A percentile compares a stretch with the other conserved stretches of the same genome.
phyloP scores from a whole-genome alignment of 2,329 filamentous ascomycete species.

The Monilinia fructicola region DNA sequence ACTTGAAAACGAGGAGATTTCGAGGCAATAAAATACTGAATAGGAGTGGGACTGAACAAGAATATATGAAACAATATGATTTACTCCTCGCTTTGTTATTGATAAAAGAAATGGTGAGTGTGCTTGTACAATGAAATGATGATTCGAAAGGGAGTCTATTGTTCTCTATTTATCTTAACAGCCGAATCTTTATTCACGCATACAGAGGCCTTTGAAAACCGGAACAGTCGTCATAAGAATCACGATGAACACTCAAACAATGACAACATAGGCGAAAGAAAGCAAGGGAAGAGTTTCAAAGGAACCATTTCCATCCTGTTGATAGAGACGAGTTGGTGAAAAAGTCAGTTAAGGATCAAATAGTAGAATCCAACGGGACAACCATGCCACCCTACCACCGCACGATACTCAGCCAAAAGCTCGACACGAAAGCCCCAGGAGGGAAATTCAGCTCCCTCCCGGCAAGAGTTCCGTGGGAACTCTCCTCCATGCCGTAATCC shows the following conservation, averaged over 20 bases:
- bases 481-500: background rate
- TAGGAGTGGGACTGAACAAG: background rate
- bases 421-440: background rate
- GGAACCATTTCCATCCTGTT: too few relatives aligned
- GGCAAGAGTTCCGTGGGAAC: background rate
- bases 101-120: slow-evolving; percentile 2
- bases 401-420: background rate
- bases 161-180: background rate
- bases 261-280: background rate
- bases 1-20: background rate
- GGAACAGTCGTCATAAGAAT: background rate
- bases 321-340: background rate
- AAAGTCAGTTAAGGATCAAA: background rate
- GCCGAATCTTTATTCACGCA: background rate
- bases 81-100: background rate
- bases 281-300: slow-evolving; percentile 13
- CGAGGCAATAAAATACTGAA: slow-evolving; percentile 7
- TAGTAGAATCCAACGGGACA: background rate
- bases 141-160: background rate
- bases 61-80: slow-evolving; percentile 7
- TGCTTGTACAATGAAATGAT: background rate
- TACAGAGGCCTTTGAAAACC: too few relatives aligned
- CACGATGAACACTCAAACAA: background rate
- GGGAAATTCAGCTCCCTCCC: background rate
- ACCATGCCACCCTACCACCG: background rate